Evolutionary conservation across 306 rosid genomes (phyloP), one percentile per base, ranked within the genome.

Genomic region (Psophocarpus tetragonolobus): DNA sequence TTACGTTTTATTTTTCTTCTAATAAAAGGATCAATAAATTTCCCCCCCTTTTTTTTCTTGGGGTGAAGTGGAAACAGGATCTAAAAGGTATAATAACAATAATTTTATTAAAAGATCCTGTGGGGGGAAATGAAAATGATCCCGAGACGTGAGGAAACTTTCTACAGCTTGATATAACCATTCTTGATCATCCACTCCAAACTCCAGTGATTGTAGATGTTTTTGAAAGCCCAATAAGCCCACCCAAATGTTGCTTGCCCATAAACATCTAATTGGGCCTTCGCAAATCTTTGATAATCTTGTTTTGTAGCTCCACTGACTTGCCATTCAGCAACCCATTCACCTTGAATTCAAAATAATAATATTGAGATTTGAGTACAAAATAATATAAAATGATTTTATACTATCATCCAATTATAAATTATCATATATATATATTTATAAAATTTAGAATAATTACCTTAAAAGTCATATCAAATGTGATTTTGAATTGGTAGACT

Each of bases 211-310:
- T 60, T 81, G 15, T 87, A 79, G 15, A 82, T 90, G 26, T 90
- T 90, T 64, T 81, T 87, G n/a, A 89, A 85, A 38, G 91, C 70
- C 96, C 96, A 92, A 3, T 92, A 90, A 79, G 92, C 88, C 96
- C 97, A 92, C 13, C 96, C 97, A 85, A 90, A 90, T 42, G 90
- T 81, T 15, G 96, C 92, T 78, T 77, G 51, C n/a, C 84, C 89
- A 68, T 48, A 92, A 27, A 92, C 89, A 4, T 84, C 86, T 14
- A 87, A 32, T 58, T 90, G 96, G 35, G 96, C 94, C 12, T 71
- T 17, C 0, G 81, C 90, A n/a, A 83, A 92, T 82, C 80, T 87
- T 74, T 84, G 87, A 77, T 83, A 90, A 1, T 90, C 96, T 61
- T 83, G 86, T 58, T 89, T 76, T 8, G 89, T 56, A 44, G 96